A percentile compares a stretch with the other conserved stretches of the same genome.
phyloP scores from a whole-genome alignment of 2,329 filamentous ascomycete genomes.

The Lecanosticta acicola region DNA sequence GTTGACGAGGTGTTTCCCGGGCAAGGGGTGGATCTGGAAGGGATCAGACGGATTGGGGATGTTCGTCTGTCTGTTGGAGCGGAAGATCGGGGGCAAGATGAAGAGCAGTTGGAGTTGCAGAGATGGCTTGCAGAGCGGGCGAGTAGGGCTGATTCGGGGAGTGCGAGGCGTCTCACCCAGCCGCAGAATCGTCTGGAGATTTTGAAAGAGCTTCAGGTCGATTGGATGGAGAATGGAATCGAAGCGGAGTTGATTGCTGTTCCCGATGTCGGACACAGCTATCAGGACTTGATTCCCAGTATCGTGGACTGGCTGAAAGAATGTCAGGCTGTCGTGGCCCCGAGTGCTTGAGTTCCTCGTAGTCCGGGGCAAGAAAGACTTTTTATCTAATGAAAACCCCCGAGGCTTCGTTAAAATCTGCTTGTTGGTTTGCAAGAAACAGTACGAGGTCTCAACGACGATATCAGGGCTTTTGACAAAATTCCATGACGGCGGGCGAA shows the following conservation, averaged over 20 bases:
- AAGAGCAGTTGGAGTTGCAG: slow-evolving; percentile 7
- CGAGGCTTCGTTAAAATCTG: too few relatives aligned
- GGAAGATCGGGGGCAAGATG: slow-evolving; percentile 1
- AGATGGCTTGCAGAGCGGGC: slow-evolving; percentile 3
- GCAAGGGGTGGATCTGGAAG: slow-evolving; percentile 6
- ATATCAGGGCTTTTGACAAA: too few relatives aligned
- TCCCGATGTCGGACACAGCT: slow-evolving; percentile 8
- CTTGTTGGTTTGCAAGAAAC: too few relatives aligned
- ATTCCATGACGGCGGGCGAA: too few relatives aligned
- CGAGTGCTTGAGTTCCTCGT: too few relatives aligned
- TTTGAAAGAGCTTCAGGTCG: slow-evolving; percentile 5
- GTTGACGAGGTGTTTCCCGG: slow-evolving; percentile 2
- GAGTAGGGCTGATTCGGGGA: slow-evolving; percentile 3
- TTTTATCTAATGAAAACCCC: too few relatives aligned
- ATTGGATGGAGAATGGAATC: slow-evolving; percentile 11
- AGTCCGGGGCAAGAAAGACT: too few relatives aligned
- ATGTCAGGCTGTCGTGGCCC: slow-evolving; percentile 2
- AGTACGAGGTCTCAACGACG: too few relatives aligned
- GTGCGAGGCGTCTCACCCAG: slow-evolving; percentile 2
- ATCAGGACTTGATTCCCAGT: slow-evolving; percentile 2
- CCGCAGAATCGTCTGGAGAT: slow-evolving; percentile 5
- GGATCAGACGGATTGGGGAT: slow-evolving; percentile 2
- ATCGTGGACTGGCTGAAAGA: slow-evolving; percentile 5
- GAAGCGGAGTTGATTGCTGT: slow-evolving; percentile 9
- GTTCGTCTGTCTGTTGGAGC: slow-evolving; percentile 9